Evolutionary conservation across 257 asterid genomes (phyloP).

Genomic region (Solanum etuberosum): DNA sequence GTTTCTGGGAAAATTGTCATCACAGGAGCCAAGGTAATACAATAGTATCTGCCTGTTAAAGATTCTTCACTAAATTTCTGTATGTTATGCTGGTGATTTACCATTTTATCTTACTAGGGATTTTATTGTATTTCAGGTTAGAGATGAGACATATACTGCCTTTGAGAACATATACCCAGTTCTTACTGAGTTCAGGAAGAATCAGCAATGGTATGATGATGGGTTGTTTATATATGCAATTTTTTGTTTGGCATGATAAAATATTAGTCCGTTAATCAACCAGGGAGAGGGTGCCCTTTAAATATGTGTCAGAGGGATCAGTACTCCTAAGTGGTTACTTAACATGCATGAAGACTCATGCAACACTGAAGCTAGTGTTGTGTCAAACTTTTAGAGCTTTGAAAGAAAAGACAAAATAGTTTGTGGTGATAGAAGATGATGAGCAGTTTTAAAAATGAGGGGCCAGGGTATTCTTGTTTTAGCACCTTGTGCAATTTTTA

Average conservation of each 20-base stretch:
- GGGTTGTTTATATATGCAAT: background rate
- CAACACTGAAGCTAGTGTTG: background rate
- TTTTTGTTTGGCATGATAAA: background rate
- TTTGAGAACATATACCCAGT: constrained; percentile 93
- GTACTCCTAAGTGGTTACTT: background rate
- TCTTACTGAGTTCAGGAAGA: constrained; percentile 80
- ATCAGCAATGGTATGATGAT: constrained; percentile 73
- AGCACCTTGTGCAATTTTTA: background rate
- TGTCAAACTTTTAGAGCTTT: background rate
- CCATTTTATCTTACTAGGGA: background rate
- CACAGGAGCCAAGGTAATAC: constrained; percentile 83
- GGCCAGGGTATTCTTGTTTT: background rate
- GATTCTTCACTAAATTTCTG: background rate
- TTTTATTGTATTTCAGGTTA: constrained; percentile 34
- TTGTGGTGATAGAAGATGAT: background rate
- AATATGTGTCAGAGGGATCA: background rate
- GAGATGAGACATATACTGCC: constrained; percentile 85
- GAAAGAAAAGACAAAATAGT: background rate
- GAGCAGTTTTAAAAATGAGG: background rate
- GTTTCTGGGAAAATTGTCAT: constrained; percentile 94
- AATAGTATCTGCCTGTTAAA: background rate
- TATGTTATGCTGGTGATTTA: background rate
- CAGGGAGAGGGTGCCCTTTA: background rate
- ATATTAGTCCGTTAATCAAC: background rate
- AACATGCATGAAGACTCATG: background rate